Conservation (phyloP, 2,329 filamentous ascomycete species). For the Rachicladosporium sp. region DNA sequence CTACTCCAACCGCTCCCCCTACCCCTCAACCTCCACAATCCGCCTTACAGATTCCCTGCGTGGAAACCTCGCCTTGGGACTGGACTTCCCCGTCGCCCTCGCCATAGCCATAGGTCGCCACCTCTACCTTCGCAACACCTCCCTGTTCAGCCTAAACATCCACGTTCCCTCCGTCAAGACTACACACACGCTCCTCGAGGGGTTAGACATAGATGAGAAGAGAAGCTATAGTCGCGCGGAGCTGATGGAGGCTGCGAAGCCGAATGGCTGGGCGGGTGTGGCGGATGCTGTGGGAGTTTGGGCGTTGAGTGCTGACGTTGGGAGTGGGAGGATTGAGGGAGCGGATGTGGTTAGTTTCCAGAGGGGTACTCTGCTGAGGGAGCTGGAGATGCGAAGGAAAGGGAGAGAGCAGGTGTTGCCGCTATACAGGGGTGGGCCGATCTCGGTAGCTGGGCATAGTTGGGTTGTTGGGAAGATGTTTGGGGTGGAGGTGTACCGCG, state of each 20-base stretch:
- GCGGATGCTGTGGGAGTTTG: constrained; percentile 23
- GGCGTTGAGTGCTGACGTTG: constrained; percentile 21
- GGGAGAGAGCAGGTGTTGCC: constrained; percentile 22
- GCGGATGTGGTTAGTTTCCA: constrained; percentile 23
- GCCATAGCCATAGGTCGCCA: constrained; percentile 22
- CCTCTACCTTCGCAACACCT: constrained; percentile 21
- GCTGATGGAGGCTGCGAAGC: constrained; percentile 13
- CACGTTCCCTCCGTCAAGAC: constrained; percentile 22
- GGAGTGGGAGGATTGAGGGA: constrained; percentile 19
- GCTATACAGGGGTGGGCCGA: constrained; percentile 24
- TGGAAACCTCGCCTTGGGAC: constrained; percentile 25
- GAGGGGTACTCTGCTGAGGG: constrained; percentile 18
- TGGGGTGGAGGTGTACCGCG: constrained; percentile 21
- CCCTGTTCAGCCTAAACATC: constrained; percentile 22
- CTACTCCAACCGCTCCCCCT: constrained; percentile 21
- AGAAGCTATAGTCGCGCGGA: constrained; percentile 18
- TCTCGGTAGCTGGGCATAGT: constrained; percentile 21
- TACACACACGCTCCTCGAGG: constrained; percentile 18
- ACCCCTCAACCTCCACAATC: constrained; percentile 21
- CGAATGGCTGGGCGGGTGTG: constrained; percentile 11
- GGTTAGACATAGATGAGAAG: constrained; percentile 20
- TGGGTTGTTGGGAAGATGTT: constrained; percentile 23
- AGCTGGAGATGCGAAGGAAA: constrained; percentile 18
- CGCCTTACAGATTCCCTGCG: constrained; percentile 23
- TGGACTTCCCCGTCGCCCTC: constrained; percentile 26